These are phyloP conservation scores for Xylariomycetidae sp. DNA, from an alignment of 2,329 filamentous ascomycete species.

Conservation along the genomic window DNA sequence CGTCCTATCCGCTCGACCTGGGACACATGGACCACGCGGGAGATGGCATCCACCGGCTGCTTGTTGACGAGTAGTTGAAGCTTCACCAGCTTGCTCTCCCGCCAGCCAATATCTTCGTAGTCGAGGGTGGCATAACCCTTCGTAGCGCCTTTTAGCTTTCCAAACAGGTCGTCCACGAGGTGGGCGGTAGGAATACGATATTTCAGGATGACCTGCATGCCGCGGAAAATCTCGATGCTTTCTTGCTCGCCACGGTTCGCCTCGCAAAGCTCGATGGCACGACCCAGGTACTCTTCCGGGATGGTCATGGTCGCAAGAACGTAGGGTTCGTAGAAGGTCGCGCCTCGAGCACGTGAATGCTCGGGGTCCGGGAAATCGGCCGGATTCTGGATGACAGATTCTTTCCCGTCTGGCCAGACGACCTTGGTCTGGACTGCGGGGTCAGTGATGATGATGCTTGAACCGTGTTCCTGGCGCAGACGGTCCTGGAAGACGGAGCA, in stretches of 20 bases:
- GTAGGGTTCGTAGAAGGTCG: constrained; percentile 47
- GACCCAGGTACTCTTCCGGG: constrained; percentile 89
- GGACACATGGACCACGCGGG: constrained; percentile 79
- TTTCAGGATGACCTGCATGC: constrained; percentile 88
- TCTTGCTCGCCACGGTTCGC: constrained; percentile 81
- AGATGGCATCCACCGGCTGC: constrained; percentile 85
- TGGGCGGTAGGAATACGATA: constrained; percentile 86
- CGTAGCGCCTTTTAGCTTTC: constrained; percentile 87
- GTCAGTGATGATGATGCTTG: constrained; percentile 93
- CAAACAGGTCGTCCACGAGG: constrained; percentile 94
- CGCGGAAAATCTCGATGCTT: constrained; percentile 84
- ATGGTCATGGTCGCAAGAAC: constrained; percentile 77
- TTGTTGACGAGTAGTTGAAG: constrained; percentile 93
- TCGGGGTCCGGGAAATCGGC: constrained; percentile 76
- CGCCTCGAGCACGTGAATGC: constrained; percentile 38
- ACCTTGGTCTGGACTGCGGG: constrained; percentile 92
- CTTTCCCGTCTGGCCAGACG: constrained; percentile 69
- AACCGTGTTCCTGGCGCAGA: constrained; percentile 87
- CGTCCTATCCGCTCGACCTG: constrained; percentile 78
- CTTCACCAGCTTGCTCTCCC: constrained; percentile 74
- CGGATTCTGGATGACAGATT: constrained; percentile 78
- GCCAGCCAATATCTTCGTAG: constrained; percentile 93
- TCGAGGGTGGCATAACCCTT: constrained; percentile 96
- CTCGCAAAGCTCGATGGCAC: constrained; percentile 93
- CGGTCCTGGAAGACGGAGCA: constrained; percentile 99